Evolutionary conservation across 345 rosid species (phyloP), one percentile per base, ranked within the genome.

Genomic region (Crucihimalaya himalaica): DNA sequence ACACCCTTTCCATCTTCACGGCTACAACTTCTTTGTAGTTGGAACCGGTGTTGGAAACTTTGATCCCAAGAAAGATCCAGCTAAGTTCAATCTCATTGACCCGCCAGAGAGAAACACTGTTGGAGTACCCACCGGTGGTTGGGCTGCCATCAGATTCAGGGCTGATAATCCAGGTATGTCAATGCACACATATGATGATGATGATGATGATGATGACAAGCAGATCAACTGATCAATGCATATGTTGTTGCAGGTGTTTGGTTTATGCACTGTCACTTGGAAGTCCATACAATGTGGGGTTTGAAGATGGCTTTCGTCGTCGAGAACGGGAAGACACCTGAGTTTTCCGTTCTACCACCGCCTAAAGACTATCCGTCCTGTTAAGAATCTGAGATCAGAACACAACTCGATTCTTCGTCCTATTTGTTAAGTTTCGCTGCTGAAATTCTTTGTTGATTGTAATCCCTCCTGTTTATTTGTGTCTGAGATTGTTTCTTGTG

Each of bases 91-190:
- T 75, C 83, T 89, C 27, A 82, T 87, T 39, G 92, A 89, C 71
- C 96, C 96, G 12, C 89, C 86, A 0, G 96, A 89, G 79, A 84
- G 96, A 70, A 89, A 89, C 68, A 89, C 96, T 0, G 71, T 87
- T 42, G 96, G 96, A 72, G 86, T 89, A 29, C 96, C 96, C 0
- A 82, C 92, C 0, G 92, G 96, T 10, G 96, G 96, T 12, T 89
- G 96, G 96, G 70, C 77, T 1, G 92, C 96, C 5, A 82, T 89
- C 28, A 78, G 96, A 78, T 89, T 87, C 78, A 81, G 80, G 6
- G 92, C 96, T 9, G 90, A 89, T 55, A 89, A 89, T 80, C 96
- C 96, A 51, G 96, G 92, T 87, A 84, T 56, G 9, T 39, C 25
- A 34, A 18, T 63, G 10, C 4, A 55, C 40, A 25, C 25, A 25